Conservation (phyloP, 2,329 filamentous ascomycete species). For the Penicillium sp. region DNA sequence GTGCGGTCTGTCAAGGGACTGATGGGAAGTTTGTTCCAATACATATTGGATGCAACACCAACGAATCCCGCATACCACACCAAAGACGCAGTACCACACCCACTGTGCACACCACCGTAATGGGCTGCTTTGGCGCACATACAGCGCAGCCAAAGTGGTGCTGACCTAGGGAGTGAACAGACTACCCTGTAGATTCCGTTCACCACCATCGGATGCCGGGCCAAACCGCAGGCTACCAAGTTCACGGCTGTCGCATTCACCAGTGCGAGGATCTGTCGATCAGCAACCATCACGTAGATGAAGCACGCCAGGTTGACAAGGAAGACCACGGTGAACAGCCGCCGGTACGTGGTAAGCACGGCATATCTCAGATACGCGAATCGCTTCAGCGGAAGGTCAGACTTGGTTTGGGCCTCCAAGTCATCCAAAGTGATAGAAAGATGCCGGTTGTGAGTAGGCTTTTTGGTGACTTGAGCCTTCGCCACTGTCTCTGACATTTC, state of each 20-base stretch:
- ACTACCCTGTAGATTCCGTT: constrained; percentile 57
- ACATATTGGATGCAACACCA: constrained; percentile 38
- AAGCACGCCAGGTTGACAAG: constrained; percentile 47
- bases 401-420: constrained; percentile 20
- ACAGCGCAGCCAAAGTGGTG: constrained; percentile 53
- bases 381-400: constrained; percentile 17
- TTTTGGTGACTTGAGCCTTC: constrained; percentile 11
- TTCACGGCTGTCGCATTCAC: constrained; percentile 54
- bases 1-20: constrained; percentile 20
- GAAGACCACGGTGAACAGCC: constrained; percentile 50
- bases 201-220: constrained; percentile 60
- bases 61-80: constrained; percentile 53
- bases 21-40: constrained; percentile 31
- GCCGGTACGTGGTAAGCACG: constrained; percentile 44
- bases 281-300: constrained; percentile 43
- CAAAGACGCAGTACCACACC: constrained; percentile 55
- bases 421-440: constrained; percentile 14
- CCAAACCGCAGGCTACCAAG: constrained; percentile 53
- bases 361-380: constrained; percentile 24
- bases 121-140: constrained; percentile 59
- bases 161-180: constrained; percentile 51
- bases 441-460: constrained; percentile 3
- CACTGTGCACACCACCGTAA: constrained; percentile 60
- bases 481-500: neutral
- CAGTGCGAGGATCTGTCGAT: constrained; percentile 44